Percentiles rank a stretch among this genome's conserved stretches.
These are phyloP conservation scores for Pseudisothecium myosuroides DNA, from an alignment of 225 moss, liverwort and hornwort species.

Conservation along the genomic window DNA sequence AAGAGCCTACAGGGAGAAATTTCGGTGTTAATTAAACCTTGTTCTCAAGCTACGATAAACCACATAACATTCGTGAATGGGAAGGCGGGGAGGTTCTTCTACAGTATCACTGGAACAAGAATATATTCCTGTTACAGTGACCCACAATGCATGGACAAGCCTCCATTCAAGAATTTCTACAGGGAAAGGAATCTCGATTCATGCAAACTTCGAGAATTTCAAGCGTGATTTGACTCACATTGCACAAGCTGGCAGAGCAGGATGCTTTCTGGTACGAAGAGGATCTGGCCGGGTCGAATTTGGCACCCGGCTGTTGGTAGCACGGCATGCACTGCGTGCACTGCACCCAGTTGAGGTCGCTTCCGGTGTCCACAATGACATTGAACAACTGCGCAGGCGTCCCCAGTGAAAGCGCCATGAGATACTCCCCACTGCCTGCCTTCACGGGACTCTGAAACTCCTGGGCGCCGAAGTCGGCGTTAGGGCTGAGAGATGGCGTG, in stretches of 20 bases:
- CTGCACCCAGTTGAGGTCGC: conserved; percentile 53
- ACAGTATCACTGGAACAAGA: background rate
- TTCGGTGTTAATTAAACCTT: background rate
- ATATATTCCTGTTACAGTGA: background rate
- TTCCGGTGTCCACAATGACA: conserved; percentile 50
- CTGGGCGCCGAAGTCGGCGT: conserved; percentile 4
- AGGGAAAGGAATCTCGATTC: background rate
- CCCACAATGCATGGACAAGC: background rate
- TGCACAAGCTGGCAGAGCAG: conserved; percentile 19
- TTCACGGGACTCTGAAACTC: conserved; percentile 49
- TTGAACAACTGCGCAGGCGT: conserved; percentile 29
- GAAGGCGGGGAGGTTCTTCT: background rate
- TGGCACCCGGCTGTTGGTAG: conserved; percentile 36
- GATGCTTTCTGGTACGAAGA: background rate
- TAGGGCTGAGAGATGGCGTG: conserved; percentile 12
- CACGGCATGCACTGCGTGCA: conserved; percentile 24
- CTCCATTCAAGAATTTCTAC: background rate
- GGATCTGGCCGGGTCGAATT: conserved; percentile 31
- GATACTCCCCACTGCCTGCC: conserved; percentile 38
- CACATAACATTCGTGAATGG: background rate
- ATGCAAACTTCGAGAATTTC: no score
- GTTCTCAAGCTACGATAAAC: background rate
- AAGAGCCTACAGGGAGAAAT: conserved; percentile 18
- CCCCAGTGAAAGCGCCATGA: conserved; percentile 36
- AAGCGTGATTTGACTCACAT: conserved; percentile 2